Conservation (phyloP, 441 rosid species). For the Hypseocharis bilobata region DNA sequence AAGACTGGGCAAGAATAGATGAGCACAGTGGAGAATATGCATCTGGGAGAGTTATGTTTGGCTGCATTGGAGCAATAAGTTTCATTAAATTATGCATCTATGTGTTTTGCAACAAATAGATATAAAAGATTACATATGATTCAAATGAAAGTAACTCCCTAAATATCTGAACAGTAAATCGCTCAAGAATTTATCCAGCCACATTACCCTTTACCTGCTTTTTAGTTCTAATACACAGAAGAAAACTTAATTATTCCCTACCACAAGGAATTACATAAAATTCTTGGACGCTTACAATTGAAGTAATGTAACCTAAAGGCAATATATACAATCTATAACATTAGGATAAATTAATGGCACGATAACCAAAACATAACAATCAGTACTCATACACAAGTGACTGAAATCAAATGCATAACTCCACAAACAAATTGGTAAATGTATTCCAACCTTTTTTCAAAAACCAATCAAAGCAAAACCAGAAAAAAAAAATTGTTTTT, state of each 20-base stretch:
- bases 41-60: background rate
- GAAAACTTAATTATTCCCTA: background rate
- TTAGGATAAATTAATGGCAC: background rate
- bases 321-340: background rate
- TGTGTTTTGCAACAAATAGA: background rate
- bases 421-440: background rate
- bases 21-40: slow-evolving; percentile 4
- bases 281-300: background rate
- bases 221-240: too few species aligned
- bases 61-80: slow-evolving; percentile 4
- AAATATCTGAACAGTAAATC: background rate
- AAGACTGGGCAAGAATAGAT: background rate
- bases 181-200: background rate
- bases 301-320: background rate
- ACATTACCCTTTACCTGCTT: background rate
- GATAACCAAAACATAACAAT: background rate
- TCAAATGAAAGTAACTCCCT: background rate
- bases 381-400: background rate
- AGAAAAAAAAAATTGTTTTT: background rate
- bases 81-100: background rate
- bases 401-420: background rate
- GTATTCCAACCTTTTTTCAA: background rate
- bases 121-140: background rate
- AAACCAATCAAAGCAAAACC: background rate
- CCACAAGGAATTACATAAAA: background rate